Base-by-base conservation (phyloP, 768 basidiomycete species). In the Amyloporia xantha region DNA sequence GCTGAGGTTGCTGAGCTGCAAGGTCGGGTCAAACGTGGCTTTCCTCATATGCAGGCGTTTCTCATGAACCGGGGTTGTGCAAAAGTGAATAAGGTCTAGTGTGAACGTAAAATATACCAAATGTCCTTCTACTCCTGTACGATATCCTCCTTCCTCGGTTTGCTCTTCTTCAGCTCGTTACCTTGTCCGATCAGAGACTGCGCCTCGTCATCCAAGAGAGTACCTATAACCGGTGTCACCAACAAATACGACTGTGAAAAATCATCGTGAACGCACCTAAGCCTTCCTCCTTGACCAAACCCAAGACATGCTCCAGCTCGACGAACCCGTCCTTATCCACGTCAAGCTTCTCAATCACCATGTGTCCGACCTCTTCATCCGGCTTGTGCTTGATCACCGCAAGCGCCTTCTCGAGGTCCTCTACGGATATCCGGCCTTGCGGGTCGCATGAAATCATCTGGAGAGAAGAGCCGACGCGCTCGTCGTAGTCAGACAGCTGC, bases 311-410 rank as follows among this genome's bases (percentile, higher is more conserved):
- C 66, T 95, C 91, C 40, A 98, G 76, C 63, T 94, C 91, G 21
- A 97, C 93, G 61, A 82, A 95, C 0, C 95, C 94, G 62, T 98
- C 95, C 67, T 90, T 82, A 68, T 98, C 95, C 9, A 91, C 87
- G 63, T 99, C 96, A 59, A 98, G 70, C 67, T 98, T 98, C 62
- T 91, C 82, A 46, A 94, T 81, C 44, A 99, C 83, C 19, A 80
- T 82, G 52, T 85, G 81, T 20, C 91, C 89, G 13, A 91, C 84
- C 53, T 92, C 86, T 47, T 94, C 90, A 49, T 91, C 86, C 3
- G 94, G 95, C 60, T 74, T 81, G 67, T 98, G 96, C 68, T 88
- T 87, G 73, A 97, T 97, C 46, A 96, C 91, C 47, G 83, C 79
- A 47, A 98, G 71, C 17, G 93, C 95, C 60, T 89, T 91, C 66